Evolutionary conservation across 768 basidiomycete genomes (phyloP).

Genomic region (Tricholoma hemisulphureum): DNA sequence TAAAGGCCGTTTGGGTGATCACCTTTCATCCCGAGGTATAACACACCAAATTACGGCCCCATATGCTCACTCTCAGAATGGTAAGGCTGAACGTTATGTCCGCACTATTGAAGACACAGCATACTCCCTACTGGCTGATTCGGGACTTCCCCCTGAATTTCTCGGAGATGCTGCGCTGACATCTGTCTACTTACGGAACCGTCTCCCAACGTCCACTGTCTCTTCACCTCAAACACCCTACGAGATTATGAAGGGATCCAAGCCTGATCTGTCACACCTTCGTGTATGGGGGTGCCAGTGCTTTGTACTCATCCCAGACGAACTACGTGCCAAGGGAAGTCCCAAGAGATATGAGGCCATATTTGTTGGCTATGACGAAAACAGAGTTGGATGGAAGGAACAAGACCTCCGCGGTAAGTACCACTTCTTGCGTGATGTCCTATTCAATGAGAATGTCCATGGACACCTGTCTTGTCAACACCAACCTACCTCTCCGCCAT

Average conservation of each 20-base stretch:
- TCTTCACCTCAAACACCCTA: constrained; percentile 18
- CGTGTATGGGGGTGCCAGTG: constrained; percentile 30
- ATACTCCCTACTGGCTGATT: constrained; percentile 21
- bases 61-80: constrained; percentile 33
- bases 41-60: constrained; percentile 20
- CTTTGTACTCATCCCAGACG: constrained; percentile 19
- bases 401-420: constrained; percentile 13
- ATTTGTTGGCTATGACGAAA: constrained; percentile 12
- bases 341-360: constrained; percentile 17
- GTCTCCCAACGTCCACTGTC: constrained; percentile 23
- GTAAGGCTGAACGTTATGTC: constrained; percentile 29
- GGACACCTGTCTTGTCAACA: too few relatives aligned
- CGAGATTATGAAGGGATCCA: constrained; percentile 15
- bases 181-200: constrained; percentile 20
- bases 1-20: neutral
- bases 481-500: too few relatives aligned
- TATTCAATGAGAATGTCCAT: constrained; percentile 25
- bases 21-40: constrained; percentile 20
- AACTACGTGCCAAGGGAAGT: constrained; percentile 17
- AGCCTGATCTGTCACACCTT: constrained; percentile 28
- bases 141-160: constrained; percentile 20
- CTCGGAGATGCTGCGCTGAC: constrained; percentile 23
- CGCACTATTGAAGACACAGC: constrained; percentile 23
- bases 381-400: constrained; percentile 21
- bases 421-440: constrained; percentile 26